Evolutionary conservation across 108 stramenopile species (phyloP).

Genomic region (Cyclotella cryptica): DNA sequence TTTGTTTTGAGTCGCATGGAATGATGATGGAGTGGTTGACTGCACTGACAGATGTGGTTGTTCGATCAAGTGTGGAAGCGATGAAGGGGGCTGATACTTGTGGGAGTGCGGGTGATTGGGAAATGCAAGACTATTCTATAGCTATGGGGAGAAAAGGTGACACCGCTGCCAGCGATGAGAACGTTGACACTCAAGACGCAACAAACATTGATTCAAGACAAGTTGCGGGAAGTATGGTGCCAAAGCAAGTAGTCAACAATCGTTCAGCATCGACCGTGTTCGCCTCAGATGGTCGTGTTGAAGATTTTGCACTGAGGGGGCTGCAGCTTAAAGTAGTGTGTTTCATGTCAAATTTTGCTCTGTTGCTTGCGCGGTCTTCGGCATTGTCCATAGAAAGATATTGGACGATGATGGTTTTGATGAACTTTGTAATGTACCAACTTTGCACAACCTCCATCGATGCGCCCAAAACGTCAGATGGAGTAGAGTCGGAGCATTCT

Average conservation of each 20-base stretch:
- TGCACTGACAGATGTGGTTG: conserved; percentile 77
- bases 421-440: conserved; percentile 60
- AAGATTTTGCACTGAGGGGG: conserved; percentile 42
- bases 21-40: conserved; percentile 81
- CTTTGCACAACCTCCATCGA: conserved; percentile 10
- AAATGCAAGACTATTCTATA: conserved; percentile 39
- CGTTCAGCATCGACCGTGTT: too few species aligned
- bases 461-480: neutral
- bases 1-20: conserved; percentile 76
- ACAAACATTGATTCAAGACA: neutral
- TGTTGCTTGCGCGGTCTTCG: conserved; percentile 55
- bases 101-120: conserved; percentile 12
- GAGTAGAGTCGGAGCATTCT: too few species aligned
- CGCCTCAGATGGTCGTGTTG: conserved; percentile 4
- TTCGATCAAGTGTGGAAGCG: conserved; percentile 55
- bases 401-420: conserved; percentile 69
- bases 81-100: conserved; percentile 1
- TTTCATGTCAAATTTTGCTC: conserved; percentile 52
- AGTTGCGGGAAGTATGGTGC: neutral
- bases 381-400: conserved; percentile 54
- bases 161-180: neutral
- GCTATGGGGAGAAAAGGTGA: neutral
- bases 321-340: conserved; percentile 33
- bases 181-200: neutral
- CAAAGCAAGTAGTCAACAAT: neutral